Base-by-base conservation (phyloP, 2,329 filamentous ascomycete species). In the Pseudogymnoascus sp. region DNA sequence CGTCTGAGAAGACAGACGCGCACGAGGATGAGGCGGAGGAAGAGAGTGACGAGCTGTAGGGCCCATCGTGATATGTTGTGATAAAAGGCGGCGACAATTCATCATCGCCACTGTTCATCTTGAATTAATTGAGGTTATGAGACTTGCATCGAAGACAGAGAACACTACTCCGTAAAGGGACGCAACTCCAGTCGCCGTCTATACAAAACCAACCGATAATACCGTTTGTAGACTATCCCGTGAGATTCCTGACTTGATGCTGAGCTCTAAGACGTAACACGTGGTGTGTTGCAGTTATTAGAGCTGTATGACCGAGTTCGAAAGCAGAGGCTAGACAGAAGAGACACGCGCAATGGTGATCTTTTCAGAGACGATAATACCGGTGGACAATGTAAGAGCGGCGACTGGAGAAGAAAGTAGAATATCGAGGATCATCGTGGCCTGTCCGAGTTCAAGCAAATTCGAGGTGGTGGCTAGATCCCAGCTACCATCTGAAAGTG, bases 1-100 rank as follows among this genome's bases (percentile, higher is more conserved):
- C 83, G 71, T 89, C 82, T 68, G 91, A 95, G 81, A 91, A 95
- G 70, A 91, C 82, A 35, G 90, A 95, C 63, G 86, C 84, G 22
- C 26, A 61, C 2, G 33, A 61, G 60, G 41, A 41, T 19, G 60
- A 61, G 60, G 35, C 35, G 40, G 60, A 61, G 60, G 35, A 61
- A 40, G 60, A 38, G 33, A 46, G 19, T 4, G 60, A 61, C 33
- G 33, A 41, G 33, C 38, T 61, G 59, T 61, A 40, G n/a, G 24
- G 60, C 60, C 78, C 78, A 78, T 82, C 80, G 74, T 74, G 78
- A 71, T 78, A 75, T 69, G 76, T 73, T 67, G 75, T 75, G 75
- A 78, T 76, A 73, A 79, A 80, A 75, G 78, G 77, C 77, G 82
- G 79, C 75, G 80, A 80, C 73, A 81, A 82, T 73, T 78, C 75